Base-by-base conservation (phyloP, 2,329 filamentous ascomycete species). In the Fusarium sp. region DNA sequence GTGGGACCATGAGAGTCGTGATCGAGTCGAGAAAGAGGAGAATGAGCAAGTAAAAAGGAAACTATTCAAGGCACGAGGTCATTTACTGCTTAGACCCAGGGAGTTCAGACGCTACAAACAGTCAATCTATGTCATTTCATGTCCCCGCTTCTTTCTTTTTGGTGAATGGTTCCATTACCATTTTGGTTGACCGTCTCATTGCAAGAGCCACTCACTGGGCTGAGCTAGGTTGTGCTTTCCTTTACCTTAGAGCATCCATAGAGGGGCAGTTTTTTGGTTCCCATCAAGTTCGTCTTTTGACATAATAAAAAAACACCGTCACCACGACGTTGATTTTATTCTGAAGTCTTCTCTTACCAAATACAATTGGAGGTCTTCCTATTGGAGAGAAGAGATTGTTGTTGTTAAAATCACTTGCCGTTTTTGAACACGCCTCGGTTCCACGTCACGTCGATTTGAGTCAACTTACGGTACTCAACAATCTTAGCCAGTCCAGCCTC, bases 141-240 rank as follows among this genome's bases (percentile, higher is more conserved):
- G 71, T 49, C 68, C 63, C 72, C 72, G 71, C 72, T 74, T 74
- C 68, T 69, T 65, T 47, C 45, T 31, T 48, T 48, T 51, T 55
- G 41, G 26, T 44, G 38, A 44, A 45, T 63, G 57, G 59, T 33
- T 33, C 33, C 33, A 14, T 54, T 69, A 41, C 59, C 72, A 42
- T 59, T 74, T 55, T 67, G 62, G 72, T 75, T 75, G 72, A 74
- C 72, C 68, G 72, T 74, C 67, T 64, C 18, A 58, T 61, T 55
- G 58, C 44, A 61, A 63, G 71, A 62, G 63, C 67, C 63, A 72
- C 72, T 69, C 28, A 49, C 49, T 63, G 57, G 59, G 41, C 67
- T 66, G 45, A 67, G 51, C 31, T 38, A 48, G 44, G 26, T 38
- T 58, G 44, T 35, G 31, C 55, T 58, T 58, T 48, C 56, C 63